Conservation (phyloP, 179 eudicot species). For the Actinidia arguta region DNA sequence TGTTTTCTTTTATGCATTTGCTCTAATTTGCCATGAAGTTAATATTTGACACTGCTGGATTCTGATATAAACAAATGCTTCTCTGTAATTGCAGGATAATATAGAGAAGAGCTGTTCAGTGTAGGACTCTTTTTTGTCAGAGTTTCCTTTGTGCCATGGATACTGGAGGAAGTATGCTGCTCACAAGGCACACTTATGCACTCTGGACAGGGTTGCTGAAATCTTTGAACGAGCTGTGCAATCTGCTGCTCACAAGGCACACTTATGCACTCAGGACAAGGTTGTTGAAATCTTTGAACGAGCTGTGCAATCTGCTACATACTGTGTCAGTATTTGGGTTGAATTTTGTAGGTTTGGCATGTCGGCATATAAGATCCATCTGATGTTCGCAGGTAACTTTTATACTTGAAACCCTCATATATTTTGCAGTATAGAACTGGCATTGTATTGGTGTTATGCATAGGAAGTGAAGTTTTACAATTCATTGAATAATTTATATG, state of each 20-base stretch:
- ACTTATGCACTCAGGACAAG: constrained; percentile 55
- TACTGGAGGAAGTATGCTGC: constrained; percentile 86
- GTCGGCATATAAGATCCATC: constrained; percentile 62
- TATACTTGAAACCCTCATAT: not conserved
- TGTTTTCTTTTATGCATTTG: not conserved
- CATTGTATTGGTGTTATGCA: not conserved
- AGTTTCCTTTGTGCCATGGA: constrained; percentile 84
- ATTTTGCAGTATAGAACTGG: not conserved
- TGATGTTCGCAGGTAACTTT: constrained; percentile 77
- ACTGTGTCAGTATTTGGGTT: constrained; percentile 80
- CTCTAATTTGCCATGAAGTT: constrained; percentile 4
- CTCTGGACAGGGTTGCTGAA: constrained; percentile 57
- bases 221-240: constrained; percentile 71
- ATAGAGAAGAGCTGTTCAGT: constrained; percentile 57
- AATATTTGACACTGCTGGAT: constrained; percentile 5
- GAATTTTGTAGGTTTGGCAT: constrained; percentile 78
- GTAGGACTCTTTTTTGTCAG: constrained; percentile 77
- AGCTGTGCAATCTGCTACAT: constrained; percentile 61
- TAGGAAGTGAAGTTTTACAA: not conserved
- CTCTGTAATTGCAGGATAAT: constrained; percentile 65
- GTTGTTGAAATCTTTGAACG: constrained; percentile 71
- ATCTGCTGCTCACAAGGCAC: constrained; percentile 69
- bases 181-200: constrained; percentile 66
- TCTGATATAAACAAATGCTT: not conserved
- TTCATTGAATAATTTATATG: not conserved